phyloP scores from a whole-genome alignment of 2,329 filamentous ascomycete genomes.

The Apiospora malaysiana region DNA sequence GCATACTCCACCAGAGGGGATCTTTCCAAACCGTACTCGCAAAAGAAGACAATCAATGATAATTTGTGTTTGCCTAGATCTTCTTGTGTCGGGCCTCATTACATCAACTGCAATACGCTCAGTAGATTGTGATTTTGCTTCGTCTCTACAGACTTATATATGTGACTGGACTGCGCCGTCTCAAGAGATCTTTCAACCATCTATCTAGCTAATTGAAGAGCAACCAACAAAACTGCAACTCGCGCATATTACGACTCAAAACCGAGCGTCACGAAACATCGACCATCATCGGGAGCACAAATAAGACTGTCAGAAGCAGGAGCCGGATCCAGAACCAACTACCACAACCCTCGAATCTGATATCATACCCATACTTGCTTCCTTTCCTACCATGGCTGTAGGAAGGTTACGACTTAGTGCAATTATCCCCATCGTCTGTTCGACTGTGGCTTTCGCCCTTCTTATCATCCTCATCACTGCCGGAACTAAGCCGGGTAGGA shows the following conservation, averaged over 20 bases:
- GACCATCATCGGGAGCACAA: background rate
- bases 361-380: background rate
- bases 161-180: background rate
- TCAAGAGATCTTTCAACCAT: background rate
- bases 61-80: background rate
- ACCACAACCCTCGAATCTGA: background rate
- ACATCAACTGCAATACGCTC: background rate
- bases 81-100: background rate
- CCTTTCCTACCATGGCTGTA: background rate
- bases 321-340: background rate
- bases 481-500: background rate
- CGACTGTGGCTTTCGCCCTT: slow-evolving; percentile 12
- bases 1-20: background rate
- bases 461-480: slow-evolving; percentile 2
- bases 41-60: background rate
- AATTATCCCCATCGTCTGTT: slow-evolving; percentile 15
- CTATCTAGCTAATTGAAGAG: background rate
- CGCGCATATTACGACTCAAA: background rate
- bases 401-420: slow-evolving; percentile 10
- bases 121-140: background rate
- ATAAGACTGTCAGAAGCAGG: background rate
- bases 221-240: background rate
- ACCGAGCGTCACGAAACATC: background rate
- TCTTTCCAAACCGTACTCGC: background rate
- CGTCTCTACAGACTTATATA: background rate